Evolutionary conservation across 306 rosid species (phyloP).

Genomic region (Pyrus pyrifolia): DNA sequence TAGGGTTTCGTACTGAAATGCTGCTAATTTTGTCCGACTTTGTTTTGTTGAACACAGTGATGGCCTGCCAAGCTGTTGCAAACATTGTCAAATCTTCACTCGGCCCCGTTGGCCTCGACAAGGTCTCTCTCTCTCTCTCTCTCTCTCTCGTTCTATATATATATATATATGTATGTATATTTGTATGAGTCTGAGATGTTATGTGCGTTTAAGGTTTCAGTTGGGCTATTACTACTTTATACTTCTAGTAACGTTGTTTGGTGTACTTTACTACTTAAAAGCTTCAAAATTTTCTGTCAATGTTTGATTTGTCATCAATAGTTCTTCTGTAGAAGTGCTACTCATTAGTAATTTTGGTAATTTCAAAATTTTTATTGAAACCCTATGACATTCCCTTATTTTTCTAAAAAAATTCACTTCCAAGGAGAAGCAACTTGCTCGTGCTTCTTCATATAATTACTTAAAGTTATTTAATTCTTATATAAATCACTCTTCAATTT

Average conservation of each 20-base stretch:
- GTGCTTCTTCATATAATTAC: not conserved
- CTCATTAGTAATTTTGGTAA: not conserved
- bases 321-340: not conserved
- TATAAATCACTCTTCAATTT: not conserved
- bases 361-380: not conserved
- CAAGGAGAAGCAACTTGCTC: not conserved
- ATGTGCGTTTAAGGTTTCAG: not conserved
- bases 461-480: too few species aligned
- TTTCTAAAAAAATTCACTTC: not conserved
- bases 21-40: not conserved
- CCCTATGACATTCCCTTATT: not conserved
- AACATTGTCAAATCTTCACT: conserved; percentile 88
- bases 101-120: conserved; percentile 98
- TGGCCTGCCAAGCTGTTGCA: conserved; percentile 90
- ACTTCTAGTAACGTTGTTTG: not conserved
- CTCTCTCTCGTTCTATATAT: not conserved
- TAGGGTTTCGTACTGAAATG: not conserved
- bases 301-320: not conserved
- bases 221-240: not conserved
- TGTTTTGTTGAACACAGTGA: conserved; percentile 35
- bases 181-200: not conserved
- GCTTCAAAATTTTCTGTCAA: not conserved
- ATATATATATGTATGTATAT: too few species aligned
- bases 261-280: not conserved
- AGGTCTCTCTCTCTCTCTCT: conserved; percentile 33